Evolutionary conservation across 2,329 filamentous ascomycete genomes (phyloP).

Genomic region (Penicillium hordei): DNA sequence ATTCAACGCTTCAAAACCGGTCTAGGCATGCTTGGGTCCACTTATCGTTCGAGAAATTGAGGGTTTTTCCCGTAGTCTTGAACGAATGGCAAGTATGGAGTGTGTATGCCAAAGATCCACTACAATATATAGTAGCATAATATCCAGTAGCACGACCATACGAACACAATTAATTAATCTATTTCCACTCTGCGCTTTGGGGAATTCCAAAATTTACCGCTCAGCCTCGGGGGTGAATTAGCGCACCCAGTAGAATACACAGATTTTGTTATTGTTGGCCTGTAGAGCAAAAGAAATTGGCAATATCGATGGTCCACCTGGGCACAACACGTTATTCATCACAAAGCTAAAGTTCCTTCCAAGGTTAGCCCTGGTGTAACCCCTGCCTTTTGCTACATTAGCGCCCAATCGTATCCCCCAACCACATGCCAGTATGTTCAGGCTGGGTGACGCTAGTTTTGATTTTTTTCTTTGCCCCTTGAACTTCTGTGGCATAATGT

Average conservation of each 20-base stretch:
- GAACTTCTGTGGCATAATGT: background rate
- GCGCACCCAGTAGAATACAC: too few relatives aligned
- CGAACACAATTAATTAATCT: background rate
- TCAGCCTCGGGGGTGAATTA: too few relatives aligned
- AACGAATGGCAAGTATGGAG: background rate
- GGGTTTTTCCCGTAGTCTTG: background rate
- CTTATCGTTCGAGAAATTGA: background rate
- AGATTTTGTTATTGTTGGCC: background rate
- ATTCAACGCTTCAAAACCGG: background rate
- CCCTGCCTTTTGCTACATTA: slow-evolving; percentile 1
- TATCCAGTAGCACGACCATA: background rate
- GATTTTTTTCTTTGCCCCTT: background rate
- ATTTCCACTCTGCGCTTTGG: background rate
- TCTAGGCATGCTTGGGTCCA: background rate
- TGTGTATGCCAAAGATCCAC: background rate
- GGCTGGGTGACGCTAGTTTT: background rate
- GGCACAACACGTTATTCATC: background rate
- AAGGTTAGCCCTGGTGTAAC: background rate
- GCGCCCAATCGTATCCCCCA: background rate
- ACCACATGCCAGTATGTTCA: slow-evolving; percentile 1
- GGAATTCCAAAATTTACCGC: background rate
- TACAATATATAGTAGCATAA: background rate
- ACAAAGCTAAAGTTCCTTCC: background rate
- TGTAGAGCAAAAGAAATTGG: background rate
- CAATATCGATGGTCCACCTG: too few relatives aligned